Conservation (phyloP, 139 green algal species). For the Picochlorum sp. region DNA sequence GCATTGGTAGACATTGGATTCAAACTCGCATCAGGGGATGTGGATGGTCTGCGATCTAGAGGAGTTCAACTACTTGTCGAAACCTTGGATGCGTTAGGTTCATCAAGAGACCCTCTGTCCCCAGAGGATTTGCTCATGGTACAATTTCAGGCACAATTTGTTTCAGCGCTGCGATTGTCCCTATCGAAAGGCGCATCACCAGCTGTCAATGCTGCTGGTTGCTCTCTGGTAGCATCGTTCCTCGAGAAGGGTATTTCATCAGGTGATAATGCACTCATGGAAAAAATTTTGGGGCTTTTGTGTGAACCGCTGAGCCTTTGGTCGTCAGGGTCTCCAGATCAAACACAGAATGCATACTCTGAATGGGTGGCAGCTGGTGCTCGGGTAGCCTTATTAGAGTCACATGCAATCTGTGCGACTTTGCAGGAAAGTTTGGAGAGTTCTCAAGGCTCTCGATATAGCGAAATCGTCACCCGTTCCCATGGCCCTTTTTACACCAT, state of each 20-base stretch:
- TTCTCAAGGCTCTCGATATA: neutral
- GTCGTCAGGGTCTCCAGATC: neutral
- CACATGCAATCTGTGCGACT: conserved; percentile 53
- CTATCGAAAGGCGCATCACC: conserved; percentile 33
- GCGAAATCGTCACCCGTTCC: conserved; percentile 17
- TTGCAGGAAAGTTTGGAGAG: conserved; percentile 11
- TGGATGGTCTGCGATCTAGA: conserved; percentile 44
- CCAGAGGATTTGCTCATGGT: conserved; percentile 44
- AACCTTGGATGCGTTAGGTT: conserved; percentile 41
- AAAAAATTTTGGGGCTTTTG: conserved; percentile 57
- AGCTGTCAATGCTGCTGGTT: conserved; percentile 41
- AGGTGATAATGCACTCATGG: conserved; percentile 46
- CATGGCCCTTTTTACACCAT: conserved; percentile 26
- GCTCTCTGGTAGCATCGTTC: conserved; percentile 53
- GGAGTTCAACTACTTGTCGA: conserved; percentile 49
- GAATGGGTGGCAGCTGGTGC: conserved; percentile 61
- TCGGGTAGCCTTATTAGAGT: conserved; percentile 36
- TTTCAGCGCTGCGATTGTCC: conserved; percentile 40
- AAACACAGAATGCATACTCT: conserved; percentile 40
- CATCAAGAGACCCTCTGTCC: conserved; percentile 48
- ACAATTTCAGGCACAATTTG: conserved; percentile 74
- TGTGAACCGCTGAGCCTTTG: conserved; percentile 35
- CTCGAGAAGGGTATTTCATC: conserved; percentile 47
- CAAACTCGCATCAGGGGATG: conserved; percentile 54
- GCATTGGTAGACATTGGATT: conserved; percentile 74